A percentile compares a stretch with the other conserved stretches of the same genome.
Conservation (phyloP, 345 rosid genomes). For the Linum lewisii region DNA sequence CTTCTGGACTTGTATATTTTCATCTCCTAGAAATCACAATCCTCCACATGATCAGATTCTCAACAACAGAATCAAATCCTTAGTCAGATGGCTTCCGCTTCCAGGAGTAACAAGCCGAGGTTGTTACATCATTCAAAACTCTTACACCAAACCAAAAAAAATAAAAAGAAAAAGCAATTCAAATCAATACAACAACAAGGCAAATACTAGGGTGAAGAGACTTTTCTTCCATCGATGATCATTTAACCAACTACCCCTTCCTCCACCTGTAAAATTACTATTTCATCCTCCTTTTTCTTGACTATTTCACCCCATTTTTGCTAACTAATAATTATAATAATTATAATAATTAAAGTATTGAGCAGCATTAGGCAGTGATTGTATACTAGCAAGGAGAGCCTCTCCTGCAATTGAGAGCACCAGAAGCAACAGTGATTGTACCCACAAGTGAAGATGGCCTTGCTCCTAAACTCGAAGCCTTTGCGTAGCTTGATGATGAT, state of each 20-base stretch:
- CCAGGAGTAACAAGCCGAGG: background rate
- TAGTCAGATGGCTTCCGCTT: background rate
- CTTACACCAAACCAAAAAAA: background rate
- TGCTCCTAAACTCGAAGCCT: constrained; percentile 3
- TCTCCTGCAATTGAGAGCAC: background rate
- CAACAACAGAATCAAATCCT: background rate
- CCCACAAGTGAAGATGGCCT: constrained; percentile 6
- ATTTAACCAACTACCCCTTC: background rate
- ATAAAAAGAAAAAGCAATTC: background rate
- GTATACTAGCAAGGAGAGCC: background rate
- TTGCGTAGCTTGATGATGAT: background rate
- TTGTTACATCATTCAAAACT: background rate
- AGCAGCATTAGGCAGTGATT: background rate
- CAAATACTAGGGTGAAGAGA: too few species aligned
- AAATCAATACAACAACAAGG: background rate
- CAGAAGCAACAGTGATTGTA: background rate
- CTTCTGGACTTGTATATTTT: background rate
- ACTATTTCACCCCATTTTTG: background rate
- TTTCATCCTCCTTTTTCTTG: background rate
- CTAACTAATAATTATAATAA: background rate
- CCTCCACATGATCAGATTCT: background rate
- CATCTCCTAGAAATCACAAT: background rate
- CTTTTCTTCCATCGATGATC: background rate
- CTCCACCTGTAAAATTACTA: background rate
- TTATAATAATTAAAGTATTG: too few species aligned